phyloP scores from a whole-genome alignment of 2,329 filamentous ascomycete genomes.

The Zymoseptoria tritici region DNA sequence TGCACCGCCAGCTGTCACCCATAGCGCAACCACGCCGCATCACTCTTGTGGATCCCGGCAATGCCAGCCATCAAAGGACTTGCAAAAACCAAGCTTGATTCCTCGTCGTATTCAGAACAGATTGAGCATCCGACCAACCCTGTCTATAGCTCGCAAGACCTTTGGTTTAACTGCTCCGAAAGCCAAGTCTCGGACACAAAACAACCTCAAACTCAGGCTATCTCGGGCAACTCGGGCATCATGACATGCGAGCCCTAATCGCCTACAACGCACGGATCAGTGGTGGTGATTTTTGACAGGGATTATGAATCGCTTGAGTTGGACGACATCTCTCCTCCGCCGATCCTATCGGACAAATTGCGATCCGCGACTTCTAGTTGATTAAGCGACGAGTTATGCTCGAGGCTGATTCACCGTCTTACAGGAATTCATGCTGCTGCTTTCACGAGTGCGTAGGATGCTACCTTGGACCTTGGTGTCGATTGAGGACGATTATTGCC shows the following conservation, averaged over 20 bases:
- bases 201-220: not conserved
- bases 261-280: not conserved
- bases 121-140: not conserved
- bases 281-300: not conserved
- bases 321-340: not conserved
- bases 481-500: too few species aligned
- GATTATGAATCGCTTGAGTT: not conserved
- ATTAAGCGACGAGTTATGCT: too few species aligned
- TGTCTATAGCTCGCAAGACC: not conserved
- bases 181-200: not conserved
- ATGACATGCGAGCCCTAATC: not conserved
- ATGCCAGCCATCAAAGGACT: not conserved
- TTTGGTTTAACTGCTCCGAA: not conserved
- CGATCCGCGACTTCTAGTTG: too few species aligned
- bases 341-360: too few species aligned
- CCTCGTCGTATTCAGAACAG: not conserved
- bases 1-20: not conserved
- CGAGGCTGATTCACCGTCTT: too few species aligned
- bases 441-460: too few species aligned
- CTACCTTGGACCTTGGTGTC: too few species aligned
- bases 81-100: not conserved
- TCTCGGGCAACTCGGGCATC: not conserved
- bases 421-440: too few species aligned
- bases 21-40: not conserved
- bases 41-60: not conserved